phyloP scores from a whole-genome alignment of 352 stramenopile species.

The Plasmopara muralis region DNA sequence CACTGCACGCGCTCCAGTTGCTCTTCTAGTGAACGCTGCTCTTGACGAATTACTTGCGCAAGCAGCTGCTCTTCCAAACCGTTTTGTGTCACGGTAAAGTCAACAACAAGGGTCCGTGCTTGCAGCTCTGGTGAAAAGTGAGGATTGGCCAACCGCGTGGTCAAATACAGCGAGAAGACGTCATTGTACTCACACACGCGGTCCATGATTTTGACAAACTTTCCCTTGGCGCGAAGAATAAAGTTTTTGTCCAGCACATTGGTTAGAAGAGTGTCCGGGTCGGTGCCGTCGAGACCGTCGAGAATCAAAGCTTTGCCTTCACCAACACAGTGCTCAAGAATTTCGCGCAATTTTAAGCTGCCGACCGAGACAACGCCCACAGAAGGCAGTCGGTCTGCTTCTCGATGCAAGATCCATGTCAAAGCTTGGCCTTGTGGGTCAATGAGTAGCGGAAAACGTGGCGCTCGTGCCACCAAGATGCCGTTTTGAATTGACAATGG shows the following conservation, averaged over 20 bases:
- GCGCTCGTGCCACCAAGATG: constrained; percentile 74
- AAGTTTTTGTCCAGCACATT: constrained; percentile 65
- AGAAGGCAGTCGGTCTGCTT: constrained; percentile 50
- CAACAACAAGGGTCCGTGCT: constrained; percentile 61
- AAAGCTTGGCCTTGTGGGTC: constrained; percentile 88
- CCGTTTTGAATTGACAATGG: constrained; percentile 88
- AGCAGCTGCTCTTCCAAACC: constrained; percentile 89
- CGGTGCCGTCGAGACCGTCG: constrained; percentile 53
- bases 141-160: constrained; percentile 55
- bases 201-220: constrained; percentile 67
- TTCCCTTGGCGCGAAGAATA: constrained; percentile 48
- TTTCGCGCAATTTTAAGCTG: constrained; percentile 68
- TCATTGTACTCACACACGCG: constrained; percentile 61
- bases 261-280: constrained; percentile 53
- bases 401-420: constrained; percentile 74
- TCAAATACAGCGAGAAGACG: constrained; percentile 61
- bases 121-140: constrained; percentile 70
- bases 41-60: constrained; percentile 87
- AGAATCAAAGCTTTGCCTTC: constrained; percentile 85
- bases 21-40: constrained; percentile 87
- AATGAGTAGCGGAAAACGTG: constrained; percentile 81
- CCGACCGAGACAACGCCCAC: constrained; percentile 56
- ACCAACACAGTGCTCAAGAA: constrained; percentile 82
- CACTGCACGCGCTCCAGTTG: constrained; percentile 81
- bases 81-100: constrained; percentile 89